phyloP scores from a whole-genome alignment of 1,139 yeast genomes.

The Pichia cactophila region DNA sequence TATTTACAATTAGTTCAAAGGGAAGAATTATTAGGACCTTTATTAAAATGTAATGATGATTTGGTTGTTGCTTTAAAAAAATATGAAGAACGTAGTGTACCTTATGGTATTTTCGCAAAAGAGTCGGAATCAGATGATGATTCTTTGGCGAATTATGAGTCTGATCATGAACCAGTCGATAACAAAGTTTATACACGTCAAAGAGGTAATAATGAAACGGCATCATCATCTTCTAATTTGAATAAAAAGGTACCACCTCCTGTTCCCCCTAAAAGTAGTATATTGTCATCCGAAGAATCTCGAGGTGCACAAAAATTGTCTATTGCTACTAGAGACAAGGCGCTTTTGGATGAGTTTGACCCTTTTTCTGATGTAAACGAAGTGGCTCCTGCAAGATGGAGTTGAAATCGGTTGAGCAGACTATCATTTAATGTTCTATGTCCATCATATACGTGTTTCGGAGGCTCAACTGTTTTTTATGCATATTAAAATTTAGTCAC shows the following conservation, averaged over 20 bases:
- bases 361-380: conserved; percentile 18
- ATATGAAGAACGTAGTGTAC: conserved; percentile 55
- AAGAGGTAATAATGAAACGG: not conserved
- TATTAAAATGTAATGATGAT: conserved; percentile 84
- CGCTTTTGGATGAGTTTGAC: conserved; percentile 10
- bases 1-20: conserved; percentile 77
- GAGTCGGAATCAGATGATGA: conserved; percentile 31
- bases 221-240: not conserved
- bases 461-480: not conserved
- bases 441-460: too few species aligned
- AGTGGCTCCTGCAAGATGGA: conserved; percentile 14
- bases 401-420: not conserved
- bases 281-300: not conserved
- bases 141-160: conserved; percentile 29
- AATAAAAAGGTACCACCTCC: conserved; percentile 16
- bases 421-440: too few species aligned
- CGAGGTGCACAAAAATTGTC: not conserved
- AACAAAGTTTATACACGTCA: not conserved
- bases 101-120: conserved; percentile 22
- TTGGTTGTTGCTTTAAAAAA: conserved; percentile 63
- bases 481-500: not conserved
- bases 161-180: conserved; percentile 23
- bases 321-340: not conserved
- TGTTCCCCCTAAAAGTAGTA: conserved; percentile 14
- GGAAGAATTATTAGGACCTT: conserved; percentile 79